A percentile compares a stretch with the other conserved stretches of the same genome.
phyloP scores from a whole-genome alignment of 2,329 filamentous ascomycete species.

The Colletotrichum somersetense region DNA sequence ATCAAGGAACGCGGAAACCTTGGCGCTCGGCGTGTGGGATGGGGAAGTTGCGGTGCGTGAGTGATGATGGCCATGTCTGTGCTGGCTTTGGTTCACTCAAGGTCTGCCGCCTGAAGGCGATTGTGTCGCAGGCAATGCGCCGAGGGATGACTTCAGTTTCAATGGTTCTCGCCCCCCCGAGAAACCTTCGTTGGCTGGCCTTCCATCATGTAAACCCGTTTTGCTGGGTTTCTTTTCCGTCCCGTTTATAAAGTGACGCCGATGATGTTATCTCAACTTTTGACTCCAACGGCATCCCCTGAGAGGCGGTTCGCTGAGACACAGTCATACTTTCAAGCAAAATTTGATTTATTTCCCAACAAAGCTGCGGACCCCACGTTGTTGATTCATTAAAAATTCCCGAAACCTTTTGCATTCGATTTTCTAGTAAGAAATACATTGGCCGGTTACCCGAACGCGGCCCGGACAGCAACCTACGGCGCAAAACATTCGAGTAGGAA shows the following conservation, averaged over 20 bases:
- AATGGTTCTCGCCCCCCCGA: background rate
- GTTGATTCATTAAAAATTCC: background rate
- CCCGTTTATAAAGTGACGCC: background rate
- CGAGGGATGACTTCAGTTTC: background rate
- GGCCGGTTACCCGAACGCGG: background rate
- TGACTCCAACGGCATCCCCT: constrained; percentile 4
- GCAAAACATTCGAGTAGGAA: background rate
- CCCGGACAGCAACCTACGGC: background rate
- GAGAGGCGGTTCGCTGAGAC: background rate
- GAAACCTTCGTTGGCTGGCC: background rate
- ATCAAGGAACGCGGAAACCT: background rate
- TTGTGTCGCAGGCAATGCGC: background rate
- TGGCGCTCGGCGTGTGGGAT: constrained; percentile 9
- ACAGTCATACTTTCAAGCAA: background rate
- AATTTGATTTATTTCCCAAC: background rate
- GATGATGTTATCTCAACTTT: background rate
- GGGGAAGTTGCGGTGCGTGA: background rate
- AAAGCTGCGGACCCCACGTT: background rate
- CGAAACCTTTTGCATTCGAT: too few relatives aligned
- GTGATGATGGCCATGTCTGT: constrained; percentile 3
- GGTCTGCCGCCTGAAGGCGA: background rate
- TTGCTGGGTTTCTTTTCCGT: background rate
- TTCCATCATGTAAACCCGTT: background rate
- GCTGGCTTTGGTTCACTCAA: background rate
- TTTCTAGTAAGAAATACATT: background rate